Evolutionary conservation across 352 stramenopile species (phyloP), one percentile per base, ranked within the genome.

Genomic region (Pythium monospermum): DNA sequence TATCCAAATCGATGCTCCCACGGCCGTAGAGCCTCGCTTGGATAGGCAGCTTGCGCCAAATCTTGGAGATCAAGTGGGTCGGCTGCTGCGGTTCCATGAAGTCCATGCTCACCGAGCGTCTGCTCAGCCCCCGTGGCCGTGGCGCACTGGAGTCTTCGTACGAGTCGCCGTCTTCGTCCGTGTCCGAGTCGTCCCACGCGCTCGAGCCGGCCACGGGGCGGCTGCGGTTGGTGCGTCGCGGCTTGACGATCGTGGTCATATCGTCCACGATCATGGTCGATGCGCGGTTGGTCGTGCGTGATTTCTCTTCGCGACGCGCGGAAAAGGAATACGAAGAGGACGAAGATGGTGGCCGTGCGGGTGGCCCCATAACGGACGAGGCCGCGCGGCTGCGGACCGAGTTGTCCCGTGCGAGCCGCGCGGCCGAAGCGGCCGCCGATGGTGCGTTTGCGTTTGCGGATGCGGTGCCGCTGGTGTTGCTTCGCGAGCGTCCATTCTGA

Each of bases 11-110:
- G 38, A 65, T 51, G 44, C 57, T 65, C 44, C 54, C 54, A 22
- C 50, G 43, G 28, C 57, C 57, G 30, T 59, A 59, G 15, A 88
- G 64, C 22, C 75, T 71, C 18, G 77, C 77, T 49, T 89, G 78
- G 53, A 89, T 83, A 21, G 78, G 78, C 50, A 89, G 55, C 57
- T 89, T 89, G 36, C 76, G 75, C 78, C 78, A 89, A 45, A 87
- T 82, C 64, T 89, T 89, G 6, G 73, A 79, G 58, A 89, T 89
- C 22, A 89, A 52, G 47, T 89, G 78, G 30, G 67, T 76, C 37
- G 78, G 64, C 33, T 78, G 69, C 53, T 89, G 73, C 23, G 58
- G 52, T 52, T 89, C 75, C 73, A 89, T 81, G 45, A 85, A 85
- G 63, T 89, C 78, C 73, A 89, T 84, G 52, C 73, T 86, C 53